These are phyloP conservation scores for Lenwebbia sp. DNA, from an alignment of 345 rosid species.

Conservation along the genomic window DNA sequence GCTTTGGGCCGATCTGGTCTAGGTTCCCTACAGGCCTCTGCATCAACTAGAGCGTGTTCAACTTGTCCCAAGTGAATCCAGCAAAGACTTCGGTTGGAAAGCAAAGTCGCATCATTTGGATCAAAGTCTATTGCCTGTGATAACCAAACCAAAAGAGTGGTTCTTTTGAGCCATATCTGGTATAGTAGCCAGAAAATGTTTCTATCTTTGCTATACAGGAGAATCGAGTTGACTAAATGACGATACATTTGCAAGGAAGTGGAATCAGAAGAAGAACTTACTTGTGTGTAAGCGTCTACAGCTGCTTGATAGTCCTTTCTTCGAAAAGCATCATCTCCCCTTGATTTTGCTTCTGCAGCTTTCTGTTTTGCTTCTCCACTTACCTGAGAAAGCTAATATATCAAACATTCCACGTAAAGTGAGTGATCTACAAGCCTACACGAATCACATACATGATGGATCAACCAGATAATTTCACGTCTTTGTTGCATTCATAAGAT, in stretches of 20 bases:
- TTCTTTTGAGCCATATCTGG: too few species aligned
- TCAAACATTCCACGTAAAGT: too few species aligned
- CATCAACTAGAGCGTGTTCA: constrained; percentile 75
- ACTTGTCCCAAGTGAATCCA: constrained; percentile 70
- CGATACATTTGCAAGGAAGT: background rate
- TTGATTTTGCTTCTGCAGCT: too few species aligned
- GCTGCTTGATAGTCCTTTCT: too few species aligned
- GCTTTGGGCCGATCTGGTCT: constrained; percentile 83
- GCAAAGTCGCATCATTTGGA: constrained; percentile 58
- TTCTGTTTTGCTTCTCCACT: too few species aligned
- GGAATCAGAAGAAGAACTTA: too few species aligned
- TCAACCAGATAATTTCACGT: background rate
- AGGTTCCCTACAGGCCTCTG: constrained; percentile 53
- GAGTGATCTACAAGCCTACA: too few species aligned
- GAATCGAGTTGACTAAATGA: background rate
- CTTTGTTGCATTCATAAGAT: too few species aligned
- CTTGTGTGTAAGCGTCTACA: too few species aligned
- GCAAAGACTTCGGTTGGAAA: constrained; percentile 85
- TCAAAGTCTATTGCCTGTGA: constrained; percentile 43
- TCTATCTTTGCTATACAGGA: background rate
- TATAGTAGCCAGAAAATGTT: too few species aligned
- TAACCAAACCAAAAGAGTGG: background rate
- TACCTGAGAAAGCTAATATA: too few species aligned
- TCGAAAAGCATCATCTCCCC: too few species aligned
- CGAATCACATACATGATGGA: background rate